Conservation (phyloP, 345 rosid genomes). For the Garcia nutans region DNA sequence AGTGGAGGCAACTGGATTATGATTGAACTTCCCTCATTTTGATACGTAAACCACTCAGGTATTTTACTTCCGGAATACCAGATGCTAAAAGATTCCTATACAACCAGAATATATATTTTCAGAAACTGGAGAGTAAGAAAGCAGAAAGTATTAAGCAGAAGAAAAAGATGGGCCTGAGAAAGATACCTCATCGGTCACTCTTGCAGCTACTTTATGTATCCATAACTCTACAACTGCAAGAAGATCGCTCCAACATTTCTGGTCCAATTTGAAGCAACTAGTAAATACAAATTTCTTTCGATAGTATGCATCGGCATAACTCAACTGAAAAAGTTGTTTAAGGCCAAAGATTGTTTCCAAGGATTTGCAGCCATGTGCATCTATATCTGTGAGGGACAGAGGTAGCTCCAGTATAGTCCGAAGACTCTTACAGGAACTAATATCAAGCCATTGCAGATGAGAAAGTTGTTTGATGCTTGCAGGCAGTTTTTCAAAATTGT, state of each 20-base stretch:
- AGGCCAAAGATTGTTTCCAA: neutral
- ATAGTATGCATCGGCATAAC: neutral
- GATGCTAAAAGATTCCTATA: neutral
- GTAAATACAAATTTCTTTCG: neutral
- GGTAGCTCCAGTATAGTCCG: conserved; percentile 38
- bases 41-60: conserved; percentile 10
- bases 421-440: conserved; percentile 35
- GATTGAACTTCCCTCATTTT: neutral
- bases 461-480: conserved; percentile 17
- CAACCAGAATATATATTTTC: neutral
- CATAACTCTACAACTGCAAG: neutral
- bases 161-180: neutral
- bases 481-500: neutral
- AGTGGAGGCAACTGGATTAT: neutral
- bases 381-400: neutral
- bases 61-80: conserved; percentile 16
- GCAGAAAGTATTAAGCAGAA: neutral
- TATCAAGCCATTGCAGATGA: conserved; percentile 9
- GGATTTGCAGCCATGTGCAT: conserved; percentile 7
- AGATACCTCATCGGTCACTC: neutral
- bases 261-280: neutral
- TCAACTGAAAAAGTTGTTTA: neutral
- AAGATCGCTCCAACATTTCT: neutral
- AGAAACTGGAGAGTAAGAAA: neutral
- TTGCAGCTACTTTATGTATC: neutral